A percentile compares a stretch with the other conserved stretches of the same genome.
Evolutionary conservation across 345 rosid species (phyloP).

Genomic region (Capsella bursapastoris): DNA sequence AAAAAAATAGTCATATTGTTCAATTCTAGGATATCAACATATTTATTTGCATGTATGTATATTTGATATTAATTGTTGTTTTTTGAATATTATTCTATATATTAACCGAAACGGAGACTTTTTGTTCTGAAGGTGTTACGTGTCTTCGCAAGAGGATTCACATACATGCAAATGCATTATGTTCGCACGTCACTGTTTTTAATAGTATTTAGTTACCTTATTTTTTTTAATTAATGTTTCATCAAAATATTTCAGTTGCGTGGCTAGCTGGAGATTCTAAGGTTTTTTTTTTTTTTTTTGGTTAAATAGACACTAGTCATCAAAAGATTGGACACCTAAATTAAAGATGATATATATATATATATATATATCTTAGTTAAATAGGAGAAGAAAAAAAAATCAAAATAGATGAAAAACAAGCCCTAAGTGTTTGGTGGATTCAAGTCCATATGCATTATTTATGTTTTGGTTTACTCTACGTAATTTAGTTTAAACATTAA

Average conservation of each 20-base stretch:
- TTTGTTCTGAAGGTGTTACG: constrained; percentile 18
- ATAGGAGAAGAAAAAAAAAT: neutral
- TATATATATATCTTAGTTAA: neutral
- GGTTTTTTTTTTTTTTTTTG: neutral
- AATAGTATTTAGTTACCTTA: too few relatives aligned
- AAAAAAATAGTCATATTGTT: too few relatives aligned
- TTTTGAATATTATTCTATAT: neutral
- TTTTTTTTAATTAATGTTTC: too few relatives aligned
- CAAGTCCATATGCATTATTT: too few relatives aligned
- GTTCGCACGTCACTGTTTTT: constrained; percentile 15
- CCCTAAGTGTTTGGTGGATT: neutral
- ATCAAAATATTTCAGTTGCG: neutral
- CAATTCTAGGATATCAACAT: too few relatives aligned
- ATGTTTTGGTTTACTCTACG: neutral
- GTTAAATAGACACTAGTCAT: neutral
- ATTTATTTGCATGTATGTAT: too few relatives aligned
- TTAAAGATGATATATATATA: too few relatives aligned
- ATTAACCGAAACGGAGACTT: constrained; percentile 1
- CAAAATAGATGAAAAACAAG: neutral
- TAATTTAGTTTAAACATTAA: too few relatives aligned
- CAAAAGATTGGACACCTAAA: neutral
- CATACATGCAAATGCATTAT: constrained; percentile 44
- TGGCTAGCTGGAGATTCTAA: neutral
- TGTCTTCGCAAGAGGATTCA: constrained; percentile 36
- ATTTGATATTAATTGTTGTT: too few relatives aligned